phyloP scores from a whole-genome alignment of 345 rosid species.

The Camelina neglecta region DNA sequence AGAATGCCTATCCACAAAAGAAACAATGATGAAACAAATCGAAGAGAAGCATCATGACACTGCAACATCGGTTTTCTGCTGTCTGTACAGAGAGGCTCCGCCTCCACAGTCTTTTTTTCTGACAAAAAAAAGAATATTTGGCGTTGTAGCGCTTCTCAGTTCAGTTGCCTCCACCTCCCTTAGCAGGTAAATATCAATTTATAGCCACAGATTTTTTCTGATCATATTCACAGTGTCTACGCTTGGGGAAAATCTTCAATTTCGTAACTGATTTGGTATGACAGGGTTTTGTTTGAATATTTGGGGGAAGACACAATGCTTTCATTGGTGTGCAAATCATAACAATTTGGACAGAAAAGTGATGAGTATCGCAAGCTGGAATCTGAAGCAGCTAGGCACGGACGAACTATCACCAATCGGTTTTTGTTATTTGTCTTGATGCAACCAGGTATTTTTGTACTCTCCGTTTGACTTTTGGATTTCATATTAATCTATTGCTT shows the following conservation, averaged over 20 bases:
- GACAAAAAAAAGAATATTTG: conserved; percentile 48
- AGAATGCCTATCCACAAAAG: no score
- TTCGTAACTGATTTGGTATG: neutral
- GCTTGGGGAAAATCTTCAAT: neutral
- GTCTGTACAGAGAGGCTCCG: no score
- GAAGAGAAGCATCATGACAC: no score
- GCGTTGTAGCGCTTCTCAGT: conserved; percentile 66
- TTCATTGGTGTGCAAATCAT: conserved; percentile 64
- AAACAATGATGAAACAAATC: no score
- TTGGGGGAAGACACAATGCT: conserved; percentile 76
- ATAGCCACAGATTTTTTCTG: neutral
- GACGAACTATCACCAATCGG: conserved; percentile 49
- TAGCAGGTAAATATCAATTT: conserved; percentile 54
- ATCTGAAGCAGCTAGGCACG: conserved; percentile 52
- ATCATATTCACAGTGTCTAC: neutral
- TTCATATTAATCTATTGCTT: neutral
- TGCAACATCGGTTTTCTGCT: no score
- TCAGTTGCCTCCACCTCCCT: conserved; percentile 50
- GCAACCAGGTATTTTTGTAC: conserved; percentile 47
- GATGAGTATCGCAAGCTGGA: conserved; percentile 51
- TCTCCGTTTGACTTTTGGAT: neutral
- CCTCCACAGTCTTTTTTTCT: conserved; percentile 23
- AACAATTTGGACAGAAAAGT: conserved; percentile 47
- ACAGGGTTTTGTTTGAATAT: conserved; percentile 64
- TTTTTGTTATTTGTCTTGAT: conserved; percentile 59